Evolutionary conservation across 2,329 filamentous ascomycete species (phyloP), one percentile per base, ranked within the genome.

Genomic region (Zopfia rhizophila): DNA sequence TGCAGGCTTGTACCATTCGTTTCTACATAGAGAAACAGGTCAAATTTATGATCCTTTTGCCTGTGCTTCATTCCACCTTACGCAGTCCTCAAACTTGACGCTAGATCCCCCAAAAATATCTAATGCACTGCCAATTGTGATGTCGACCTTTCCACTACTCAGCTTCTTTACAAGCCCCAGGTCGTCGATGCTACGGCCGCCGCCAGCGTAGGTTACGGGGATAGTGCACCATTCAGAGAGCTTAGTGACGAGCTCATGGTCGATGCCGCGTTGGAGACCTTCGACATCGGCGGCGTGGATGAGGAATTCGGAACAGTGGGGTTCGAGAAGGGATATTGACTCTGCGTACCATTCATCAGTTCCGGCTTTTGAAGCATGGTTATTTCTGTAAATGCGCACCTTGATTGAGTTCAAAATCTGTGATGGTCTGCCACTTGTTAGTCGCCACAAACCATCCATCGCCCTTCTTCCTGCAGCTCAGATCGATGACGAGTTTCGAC

Each of bases 401-500:
- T 80, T 89, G 79, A 54, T 87, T 93, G 55, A 99, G 85, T 69
- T 97, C 91, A 86, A 96, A 96, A 64, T 97, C 90, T 1, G 94
- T 97, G 44, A 97, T 87, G 1, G 91, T 96, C 79, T 97, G 94
- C 94, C 94, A 99, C 72, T 96, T 96, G 73, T 99, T 90, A 88
- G 96, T 99, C 43, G 94, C 93, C n/a, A 99, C 94, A 63, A 89
- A 91, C 94, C 94, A 99, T 27, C 78, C 87, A 44, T 87, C 79
- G 25, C 81, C 88, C 49, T 86, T 87, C 47, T 86, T 81, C 38
- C 94, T 85, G 69, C 94, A 99, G 73, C 91, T 96, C 17, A 99
- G 82, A 68, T 99, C 94, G 68, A 99, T 92, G 57, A 99, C 93
- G 36, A 99, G 84, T 73, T 90, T 94, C 36, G 79, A 76, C 68